phyloP scores from a whole-genome alignment of 73 alveolate genomes.

The Halteria grandinella region DNA sequence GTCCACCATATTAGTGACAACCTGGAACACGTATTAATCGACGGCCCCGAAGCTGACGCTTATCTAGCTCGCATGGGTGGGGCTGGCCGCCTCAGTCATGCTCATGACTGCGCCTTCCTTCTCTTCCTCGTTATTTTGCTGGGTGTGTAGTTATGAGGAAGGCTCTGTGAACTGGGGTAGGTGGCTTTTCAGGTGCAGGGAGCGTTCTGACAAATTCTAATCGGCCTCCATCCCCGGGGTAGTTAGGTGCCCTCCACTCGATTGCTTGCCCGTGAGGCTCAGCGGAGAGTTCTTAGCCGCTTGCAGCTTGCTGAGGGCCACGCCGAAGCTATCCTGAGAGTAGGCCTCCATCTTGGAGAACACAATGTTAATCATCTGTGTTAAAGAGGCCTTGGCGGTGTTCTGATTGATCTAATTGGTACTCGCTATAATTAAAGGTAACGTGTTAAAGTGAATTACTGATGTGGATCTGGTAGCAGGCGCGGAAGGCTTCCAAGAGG shows the following conservation, averaged over 20 bases:
- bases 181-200: too few relatives aligned
- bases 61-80: too few relatives aligned
- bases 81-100: too few relatives aligned
- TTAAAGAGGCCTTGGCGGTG: conserved; percentile 74
- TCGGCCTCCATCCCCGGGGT: too few relatives aligned
- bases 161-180: too few relatives aligned
- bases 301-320: conserved; percentile 8
- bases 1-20: conserved; percentile 74
- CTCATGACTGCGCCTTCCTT: background rate
- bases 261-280: too few relatives aligned
- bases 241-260: too few relatives aligned
- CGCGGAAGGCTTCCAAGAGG: conserved; percentile 75
- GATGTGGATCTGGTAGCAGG: conserved; percentile 78
- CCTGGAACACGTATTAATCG: conserved; percentile 59
- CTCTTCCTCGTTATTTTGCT: background rate
- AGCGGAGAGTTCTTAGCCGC: too few relatives aligned
- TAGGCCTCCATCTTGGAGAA: conserved; percentile 76
- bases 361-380: conserved; percentile 73
- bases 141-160: too few relatives aligned
- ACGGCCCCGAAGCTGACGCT: conserved; percentile 55
- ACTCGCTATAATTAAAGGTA: conserved; percentile 32
- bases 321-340: conserved; percentile 54
- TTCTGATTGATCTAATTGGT: conserved; percentile 67
- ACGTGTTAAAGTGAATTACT: conserved; percentile 33
- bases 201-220: too few relatives aligned